Percentiles rank a stretch among this genome's conserved stretches.
phyloP scores from a whole-genome alignment of 2,329 filamentous ascomycete species.

The Coniella lustricola region DNA sequence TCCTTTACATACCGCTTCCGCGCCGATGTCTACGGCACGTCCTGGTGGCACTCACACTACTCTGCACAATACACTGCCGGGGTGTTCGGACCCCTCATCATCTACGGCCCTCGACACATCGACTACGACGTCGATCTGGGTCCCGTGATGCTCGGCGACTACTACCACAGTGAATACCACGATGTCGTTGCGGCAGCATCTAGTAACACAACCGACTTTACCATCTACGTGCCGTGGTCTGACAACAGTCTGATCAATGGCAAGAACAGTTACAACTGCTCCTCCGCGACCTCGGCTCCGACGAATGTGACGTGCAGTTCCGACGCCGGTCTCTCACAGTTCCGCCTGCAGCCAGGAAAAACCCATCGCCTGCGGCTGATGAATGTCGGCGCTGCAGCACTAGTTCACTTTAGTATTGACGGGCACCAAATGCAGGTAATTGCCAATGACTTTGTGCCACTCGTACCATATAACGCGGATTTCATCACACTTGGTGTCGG shows the following conservation, averaged over 20 bases:
- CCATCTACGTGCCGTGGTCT: slow-evolving; percentile 24
- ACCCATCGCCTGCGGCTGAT: slow-evolving; percentile 40
- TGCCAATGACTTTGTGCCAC: slow-evolving; percentile 47
- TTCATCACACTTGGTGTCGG: slow-evolving; percentile 37
- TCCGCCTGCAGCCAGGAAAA: slow-evolving; percentile 29
- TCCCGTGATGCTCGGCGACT: slow-evolving; percentile 50
- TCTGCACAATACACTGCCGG: slow-evolving; percentile 41
- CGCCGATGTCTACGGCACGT: slow-evolving; percentile 44
- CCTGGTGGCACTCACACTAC: slow-evolving; percentile 57
- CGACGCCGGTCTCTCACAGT: slow-evolving; percentile 21
- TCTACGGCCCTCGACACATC: slow-evolving; percentile 51
- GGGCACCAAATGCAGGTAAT: slow-evolving; percentile 53
- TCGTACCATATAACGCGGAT: slow-evolving; percentile 45
- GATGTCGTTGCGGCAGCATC: too few relatives aligned
- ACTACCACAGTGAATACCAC: too few relatives aligned
- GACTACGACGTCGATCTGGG: slow-evolving; percentile 60
- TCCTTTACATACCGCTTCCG: slow-evolving; percentile 50
- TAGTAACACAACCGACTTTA: slow-evolving; percentile 26
- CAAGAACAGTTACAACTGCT: not conserved
- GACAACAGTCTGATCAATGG: slow-evolving; percentile 19
- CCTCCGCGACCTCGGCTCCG: slow-evolving; percentile 20
- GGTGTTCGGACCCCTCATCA: slow-evolving; percentile 52
- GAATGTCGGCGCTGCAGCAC: slow-evolving; percentile 36
- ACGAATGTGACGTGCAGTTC: slow-evolving; percentile 22
- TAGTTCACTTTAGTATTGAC: slow-evolving; percentile 45